Base-by-base conservation (phyloP, 805 yeast species). In the Saccharomyces mikatae region DNA sequence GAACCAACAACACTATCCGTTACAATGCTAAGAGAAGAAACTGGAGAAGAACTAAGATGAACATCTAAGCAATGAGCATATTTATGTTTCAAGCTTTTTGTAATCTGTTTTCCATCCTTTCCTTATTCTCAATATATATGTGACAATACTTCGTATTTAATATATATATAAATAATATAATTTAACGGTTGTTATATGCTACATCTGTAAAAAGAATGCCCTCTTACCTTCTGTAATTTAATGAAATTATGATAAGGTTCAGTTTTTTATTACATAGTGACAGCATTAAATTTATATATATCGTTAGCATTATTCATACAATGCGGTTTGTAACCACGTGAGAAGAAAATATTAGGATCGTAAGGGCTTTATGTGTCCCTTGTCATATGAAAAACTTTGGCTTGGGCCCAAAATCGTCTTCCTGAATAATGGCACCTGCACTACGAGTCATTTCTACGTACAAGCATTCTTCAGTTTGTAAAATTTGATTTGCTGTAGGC, bases 41-140 rank as follows among this genome's bases (percentile, higher is more conserved):
- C 94, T 92, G 99, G 99, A 92, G 97, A 88, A 89, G 98, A 87
- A 92, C 97, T 74, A 92, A 92, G 96, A 84, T 92, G 81, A 83
- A 84, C 85, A 78, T 92, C 84, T 92, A 91, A 88, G 76, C 72
- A 17, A 46, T 30, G 27, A 46, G 41, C 30, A 26, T 46, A 9
- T 22, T 2, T 9, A 26, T 36, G 44, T 17, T 36, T 36, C 22
- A 17, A 36, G 24, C 22, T 21, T 36, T 36, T 36, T 36, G 44
- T 36, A 3, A 36, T 36, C 11, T 36, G 44, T 36, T 24, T 36
- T 36, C 22, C 22, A 36, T 36, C 21, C 17, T 11, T 36, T 17
- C 44, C 44, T 36, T 36, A 36, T n/a, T 36, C 44, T 36, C 24
- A 36, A 36, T 36, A 36, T 36, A 17, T 36, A 36, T 36, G 17